Conservation (phyloP, 2,329 filamentous ascomycete genomes). For the Fusarium stilboides region DNA sequence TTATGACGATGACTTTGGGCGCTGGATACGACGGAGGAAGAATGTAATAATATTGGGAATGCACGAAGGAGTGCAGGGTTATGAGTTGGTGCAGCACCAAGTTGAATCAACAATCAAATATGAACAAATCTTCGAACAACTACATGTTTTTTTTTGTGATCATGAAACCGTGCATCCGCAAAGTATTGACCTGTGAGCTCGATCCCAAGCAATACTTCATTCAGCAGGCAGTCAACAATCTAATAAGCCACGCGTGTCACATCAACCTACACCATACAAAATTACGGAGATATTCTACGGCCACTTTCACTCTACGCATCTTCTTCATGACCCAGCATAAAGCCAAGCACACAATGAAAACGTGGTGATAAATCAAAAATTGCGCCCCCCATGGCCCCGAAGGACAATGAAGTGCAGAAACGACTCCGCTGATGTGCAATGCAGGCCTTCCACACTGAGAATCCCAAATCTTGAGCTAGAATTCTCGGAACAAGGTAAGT, state of each 20-base stretch:
- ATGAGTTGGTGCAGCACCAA: neutral
- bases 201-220: too few relatives aligned
- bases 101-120: neutral
- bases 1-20: neutral
- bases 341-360: constrained; percentile 62
- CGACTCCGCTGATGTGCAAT: constrained; percentile 69
- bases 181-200: too few relatives aligned
- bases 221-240: too few relatives aligned
- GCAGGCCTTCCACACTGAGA: constrained; percentile 65
- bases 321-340: constrained; percentile 54
- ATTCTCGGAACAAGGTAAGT: constrained; percentile 67
- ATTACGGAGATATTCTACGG: too few relatives aligned
- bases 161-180: neutral
- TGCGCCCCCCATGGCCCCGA: constrained; percentile 68
- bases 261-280: too few relatives aligned
- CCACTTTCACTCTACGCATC: neutral
- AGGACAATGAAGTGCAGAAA: constrained; percentile 65
- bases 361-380: constrained; percentile 64
- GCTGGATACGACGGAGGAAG: neutral
- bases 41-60: constrained; percentile 11
- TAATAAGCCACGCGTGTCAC: too few relatives aligned
- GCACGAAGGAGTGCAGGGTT: neutral
- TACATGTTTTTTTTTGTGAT: neutral
- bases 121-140: neutral
- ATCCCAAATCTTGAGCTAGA: constrained; percentile 63